Base-by-base conservation (phyloP, 2,329 filamentous ascomycete species). In the Clarireedia hainanense region DNA sequence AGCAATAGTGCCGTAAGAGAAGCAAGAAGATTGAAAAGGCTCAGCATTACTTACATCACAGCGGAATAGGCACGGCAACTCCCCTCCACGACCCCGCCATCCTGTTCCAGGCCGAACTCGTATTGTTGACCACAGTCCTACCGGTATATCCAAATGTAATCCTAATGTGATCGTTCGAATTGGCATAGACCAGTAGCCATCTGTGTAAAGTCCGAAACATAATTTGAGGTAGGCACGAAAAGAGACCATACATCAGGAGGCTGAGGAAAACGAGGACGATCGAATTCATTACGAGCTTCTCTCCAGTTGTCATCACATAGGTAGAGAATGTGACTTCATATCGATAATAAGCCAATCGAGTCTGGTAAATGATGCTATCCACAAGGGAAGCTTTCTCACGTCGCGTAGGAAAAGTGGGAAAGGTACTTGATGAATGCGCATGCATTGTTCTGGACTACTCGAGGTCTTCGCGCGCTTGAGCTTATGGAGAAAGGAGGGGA, bases 251-350 rank as follows among this genome's bases (percentile, higher is more conserved):
- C 3, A 47, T 36, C 5, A 59, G 15, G 1, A 63, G 50, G 6
- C 26, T 15, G 23, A 60, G 39, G 14, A 57, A 42, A 14, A 59
- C 7, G 1, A 74, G 39, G 24, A 74, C 67, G 48, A 74, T 70
- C 5, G 67, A 64, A 57, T 75, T 75, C 56, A 72, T 67, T 10
- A 72, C 67, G 7, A 71, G 59, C 56, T 74, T 76, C 60, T 76
- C 74, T 47, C 62, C 67, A 1, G 72, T 67, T 0, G 71, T 74
- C 70, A 76, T 69, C 24, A 74, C 67, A 58, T 75, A 75, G 6
- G 73, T 61, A 5, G 71, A 70, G 55, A 72, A 75, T 3, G 73
- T 76, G 47, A 76, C 72, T 61, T 76, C 73, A 58, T 75, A 76
- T 53, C 70, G 72, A 59, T 76, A 75, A 23, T 61, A 57, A 34